Percentiles rank a stretch among this genome's conserved stretches.
Conservation (phyloP, 371 early-diverging fungal genomes). For the Mucor indicus region DNA sequence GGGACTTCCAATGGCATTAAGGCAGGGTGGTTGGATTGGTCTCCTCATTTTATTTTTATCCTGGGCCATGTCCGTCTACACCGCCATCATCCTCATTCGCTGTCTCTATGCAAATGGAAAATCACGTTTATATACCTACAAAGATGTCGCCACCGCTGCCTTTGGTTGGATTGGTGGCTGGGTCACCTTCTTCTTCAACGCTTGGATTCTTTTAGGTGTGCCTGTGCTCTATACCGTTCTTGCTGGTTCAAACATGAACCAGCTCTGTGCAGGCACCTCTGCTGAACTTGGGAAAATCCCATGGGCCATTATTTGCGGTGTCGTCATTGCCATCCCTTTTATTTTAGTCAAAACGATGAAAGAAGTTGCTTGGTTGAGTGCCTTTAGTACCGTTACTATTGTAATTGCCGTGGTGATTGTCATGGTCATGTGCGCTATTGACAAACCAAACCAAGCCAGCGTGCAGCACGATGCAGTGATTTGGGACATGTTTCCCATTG, state of each 20-base stretch:
- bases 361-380: constrained; percentile 58
- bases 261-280: constrained; percentile 30
- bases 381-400: constrained; percentile 57
- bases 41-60: constrained; percentile 68
- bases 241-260: constrained; percentile 45
- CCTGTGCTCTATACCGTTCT: constrained; percentile 58
- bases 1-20: constrained; percentile 75
- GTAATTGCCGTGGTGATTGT: constrained; percentile 45
- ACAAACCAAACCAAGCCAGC: constrained; percentile 12
- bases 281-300: constrained; percentile 26
- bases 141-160: constrained; percentile 32
- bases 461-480: constrained; percentile 44
- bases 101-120: constrained; percentile 34
- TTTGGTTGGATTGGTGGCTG: constrained; percentile 40
- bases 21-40: constrained; percentile 80
- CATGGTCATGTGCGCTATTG: constrained; percentile 34
- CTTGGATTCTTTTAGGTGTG: constrained; percentile 53
- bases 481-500: constrained; percentile 52
- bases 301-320: constrained; percentile 70
- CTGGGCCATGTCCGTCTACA: constrained; percentile 66
- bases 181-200: constrained; percentile 50
- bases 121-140: constrained; percentile 38
- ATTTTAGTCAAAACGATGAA: constrained; percentile 57
- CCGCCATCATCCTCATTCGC: constrained; percentile 29
- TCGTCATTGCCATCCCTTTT: constrained; percentile 50